Base-by-base conservation (phyloP, 202 grass and related monocot species). In the Carex arenaria region DNA sequence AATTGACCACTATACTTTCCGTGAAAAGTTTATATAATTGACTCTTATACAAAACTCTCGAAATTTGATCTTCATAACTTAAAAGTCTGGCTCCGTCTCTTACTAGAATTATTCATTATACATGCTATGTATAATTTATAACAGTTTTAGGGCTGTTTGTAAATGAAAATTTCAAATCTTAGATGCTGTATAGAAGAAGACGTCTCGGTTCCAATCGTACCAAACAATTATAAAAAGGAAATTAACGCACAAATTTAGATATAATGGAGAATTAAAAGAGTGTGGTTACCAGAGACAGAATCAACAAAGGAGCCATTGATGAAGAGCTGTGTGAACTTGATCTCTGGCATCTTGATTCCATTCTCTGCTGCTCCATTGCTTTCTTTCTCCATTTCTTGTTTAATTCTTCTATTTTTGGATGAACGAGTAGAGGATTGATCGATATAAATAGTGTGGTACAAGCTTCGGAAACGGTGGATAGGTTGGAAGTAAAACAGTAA, bases 281-380 rank as follows among this genome's bases (percentile, higher is more conserved):
- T 19, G 7, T 13, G 3, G 3, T 56, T 55, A 94, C 94, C 94
- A 22, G 94, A 93, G 74, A 78, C 66, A 26, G 91, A 87, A 62
- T 91, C 87, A 52, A 92, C 84, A 80, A 92, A 97, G 84, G 28
- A 23, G n/a, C 94, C 94, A 28, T 91, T 72, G 89, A 97, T 92
- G 91, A 97, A 97, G 64, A 97, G 91, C 89, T 83, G 85, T 28
- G 87, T 97, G 91, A 84, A 90, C 82, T 60, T 97, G 86, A 97
- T 82, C 81, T 96, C 87, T 51, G 87, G 93, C 84, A 67, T 3
- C 87, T 78, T 68, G 26, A 91, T 55, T 10, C 79, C 47, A 10
- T 80, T 84, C 28, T 10, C 79, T 62, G 10, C 20, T 34, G 1
- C 30, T 11, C 12, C 71, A 10, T 61, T 73, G 32, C 31, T 5